Conservation (phyloP, 352 stramenopile genomes). For the Albugo candida region DNA sequence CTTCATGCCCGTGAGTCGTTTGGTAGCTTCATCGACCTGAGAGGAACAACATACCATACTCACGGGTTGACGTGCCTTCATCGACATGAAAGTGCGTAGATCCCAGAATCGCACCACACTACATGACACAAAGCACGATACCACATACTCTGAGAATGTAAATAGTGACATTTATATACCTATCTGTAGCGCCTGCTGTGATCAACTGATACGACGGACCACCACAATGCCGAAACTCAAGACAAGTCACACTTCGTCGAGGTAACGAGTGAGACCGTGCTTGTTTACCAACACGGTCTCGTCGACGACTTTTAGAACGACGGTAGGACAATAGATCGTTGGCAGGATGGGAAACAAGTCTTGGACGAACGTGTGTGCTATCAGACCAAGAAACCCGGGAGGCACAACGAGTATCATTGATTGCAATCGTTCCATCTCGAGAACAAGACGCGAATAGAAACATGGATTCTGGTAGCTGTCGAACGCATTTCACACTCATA, state of each 20-base stretch:
- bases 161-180: conserved; percentile 2
- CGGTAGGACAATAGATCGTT: conserved; percentile 1
- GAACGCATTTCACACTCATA: conserved; percentile 66
- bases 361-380: background rate
- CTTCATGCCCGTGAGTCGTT: no score
- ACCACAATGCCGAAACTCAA: conserved; percentile 23
- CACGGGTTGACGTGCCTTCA: background rate
- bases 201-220: conserved; percentile 19
- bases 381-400: background rate
- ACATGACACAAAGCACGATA: background rate
- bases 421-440: conserved; percentile 34
- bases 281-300: conserved; percentile 14
- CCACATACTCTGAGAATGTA: background rate
- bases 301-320: conserved; percentile 10
- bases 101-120: conserved; percentile 55
- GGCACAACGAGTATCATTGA: conserved; percentile 26
- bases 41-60: no score
- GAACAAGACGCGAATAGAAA: conserved; percentile 32
- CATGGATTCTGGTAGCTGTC: conserved; percentile 15
- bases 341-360: background rate
- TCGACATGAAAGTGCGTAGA: conserved; percentile 16
- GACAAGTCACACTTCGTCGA: conserved; percentile 40
- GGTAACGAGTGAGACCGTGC: conserved; percentile 5
- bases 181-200: conserved; percentile 34
- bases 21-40: no score